phyloP scores from a whole-genome alignment of 2,329 filamentous ascomycete genomes.

The Pseudogymnoascus sp. region DNA sequence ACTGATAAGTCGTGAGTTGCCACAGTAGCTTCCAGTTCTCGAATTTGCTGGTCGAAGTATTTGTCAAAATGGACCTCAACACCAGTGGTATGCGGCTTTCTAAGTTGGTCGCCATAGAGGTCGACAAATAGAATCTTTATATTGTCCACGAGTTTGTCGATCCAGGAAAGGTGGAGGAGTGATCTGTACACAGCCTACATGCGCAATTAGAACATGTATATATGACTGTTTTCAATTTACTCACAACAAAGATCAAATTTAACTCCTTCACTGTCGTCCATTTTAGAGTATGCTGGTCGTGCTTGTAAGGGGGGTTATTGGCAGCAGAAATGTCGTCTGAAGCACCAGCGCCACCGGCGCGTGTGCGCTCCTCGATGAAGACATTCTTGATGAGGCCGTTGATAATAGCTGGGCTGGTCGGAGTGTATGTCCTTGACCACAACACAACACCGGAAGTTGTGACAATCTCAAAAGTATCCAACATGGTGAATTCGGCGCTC shows the following conservation, averaged over 20 bases:
- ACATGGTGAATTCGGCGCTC: slow-evolving; percentile 47
- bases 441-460: slow-evolving; percentile 94
- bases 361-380: slow-evolving; percentile 89
- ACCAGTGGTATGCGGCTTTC: slow-evolving; percentile 69
- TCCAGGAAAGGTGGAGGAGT: slow-evolving; percentile 89
- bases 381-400: slow-evolving; percentile 94
- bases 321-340: slow-evolving; percentile 56
- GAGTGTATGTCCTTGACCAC: slow-evolving; percentile 83
- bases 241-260: slow-evolving; percentile 88
- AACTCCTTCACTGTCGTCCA: slow-evolving; percentile 92
- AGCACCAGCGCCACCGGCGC: slow-evolving; percentile 44
- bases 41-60: slow-evolving; percentile 91
- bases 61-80: slow-evolving; percentile 81
- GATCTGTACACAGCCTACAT: slow-evolving; percentile 89
- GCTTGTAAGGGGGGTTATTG: slow-evolving; percentile 69
- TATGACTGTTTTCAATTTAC: slow-evolving; percentile 25
- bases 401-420: slow-evolving; percentile 74
- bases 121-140: slow-evolving; percentile 87
- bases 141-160: slow-evolving; percentile 93
- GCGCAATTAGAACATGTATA: background rate
- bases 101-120: slow-evolving; percentile 82
- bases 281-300: slow-evolving; percentile 90
- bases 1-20: slow-evolving; percentile 24
- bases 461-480: slow-evolving; percentile 94
- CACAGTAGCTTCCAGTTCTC: slow-evolving; percentile 64